Base-by-base conservation (phyloP, 495 filamentous ascomycete genomes). In the Penicillium subrubescens region DNA sequence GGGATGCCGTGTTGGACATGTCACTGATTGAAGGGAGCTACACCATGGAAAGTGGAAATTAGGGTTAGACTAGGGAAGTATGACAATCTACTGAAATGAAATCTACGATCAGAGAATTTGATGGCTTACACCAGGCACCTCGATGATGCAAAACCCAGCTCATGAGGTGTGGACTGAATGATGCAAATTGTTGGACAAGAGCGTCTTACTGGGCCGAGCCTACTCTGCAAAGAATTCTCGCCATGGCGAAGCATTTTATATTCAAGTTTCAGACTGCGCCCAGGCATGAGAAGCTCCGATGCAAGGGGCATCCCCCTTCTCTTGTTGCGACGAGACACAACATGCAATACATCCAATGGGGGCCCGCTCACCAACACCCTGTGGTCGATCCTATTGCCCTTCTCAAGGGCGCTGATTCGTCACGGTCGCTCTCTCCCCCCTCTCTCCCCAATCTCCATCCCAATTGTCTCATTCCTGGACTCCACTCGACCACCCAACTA, bases 251-350 rank as follows among this genome's bases (percentile, higher is more conserved):
- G 69, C 65, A 72, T 74, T 71, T 70, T 72, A 72, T 70, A 68
- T 44, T 65, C 61, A 33, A 60, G 68, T 68, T 71, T 70, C 64
- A 70, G 61, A 67, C 58, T 29, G 34, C 55, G 23, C 53, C 66
- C 65, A 65, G 63, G 67, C 59, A 72, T 72, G 69, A 64, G 41
- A 58, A 54, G 67, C 56, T 33, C 63, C 44, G 41, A 71, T 58
- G 70, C 70, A 73, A 73, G 70, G 70, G 70, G 61, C 61, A 41
- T 17, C 46, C 25, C 25, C 52, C 55, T 46, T 34, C 66, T 72
- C 67, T 67, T 52, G 59, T 68, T 66, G 67, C 67, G 66, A 72
- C 67, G 71, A 74, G 69, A 73, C 66, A 74, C 70, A 63, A 59
- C 55, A 65, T 67, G 64, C 71, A 73, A 73, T 61, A 57, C 52